Evolutionary conservation across 1,284 basidiomycete genomes (phyloP).

Genomic region (Microbotryum lychnidis-dioicae): DNA sequence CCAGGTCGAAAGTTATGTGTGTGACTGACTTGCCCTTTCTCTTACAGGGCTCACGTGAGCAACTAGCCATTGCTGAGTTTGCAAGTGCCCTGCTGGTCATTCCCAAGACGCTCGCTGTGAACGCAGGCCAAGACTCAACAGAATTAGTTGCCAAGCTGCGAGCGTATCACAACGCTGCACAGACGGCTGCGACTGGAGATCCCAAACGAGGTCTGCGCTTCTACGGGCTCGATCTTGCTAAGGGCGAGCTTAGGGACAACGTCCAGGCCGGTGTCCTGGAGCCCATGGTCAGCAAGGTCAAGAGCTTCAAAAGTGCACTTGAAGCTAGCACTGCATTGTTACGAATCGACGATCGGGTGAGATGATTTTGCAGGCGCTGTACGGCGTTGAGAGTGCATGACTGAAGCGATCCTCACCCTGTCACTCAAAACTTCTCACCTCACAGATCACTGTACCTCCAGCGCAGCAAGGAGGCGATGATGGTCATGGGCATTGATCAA

Average conservation of each 20-base stretch:
- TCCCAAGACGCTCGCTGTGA: slow-evolving; percentile 93
- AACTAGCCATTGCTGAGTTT: slow-evolving; percentile 97
- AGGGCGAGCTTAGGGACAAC: slow-evolving; percentile 92
- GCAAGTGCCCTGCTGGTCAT: slow-evolving; percentile 87
- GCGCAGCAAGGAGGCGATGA: slow-evolving; percentile 27
- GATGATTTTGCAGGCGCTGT: background rate
- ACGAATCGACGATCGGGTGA: slow-evolving; percentile 66
- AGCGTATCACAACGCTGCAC: slow-evolving; percentile 94
- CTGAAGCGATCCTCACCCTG: background rate
- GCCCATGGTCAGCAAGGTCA: slow-evolving; percentile 91
- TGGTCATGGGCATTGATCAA: slow-evolving; percentile 25
- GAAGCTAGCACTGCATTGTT: slow-evolving; percentile 93
- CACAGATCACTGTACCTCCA: slow-evolving; percentile 29
- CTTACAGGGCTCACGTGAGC: slow-evolving; percentile 84
- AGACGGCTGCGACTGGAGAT: slow-evolving; percentile 72
- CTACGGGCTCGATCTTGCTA: slow-evolving; percentile 90
- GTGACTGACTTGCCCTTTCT: background rate
- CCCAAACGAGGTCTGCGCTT: slow-evolving; percentile 91
- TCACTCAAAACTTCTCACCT: background rate
- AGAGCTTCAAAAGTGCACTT: slow-evolving; percentile 89
- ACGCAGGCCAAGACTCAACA: slow-evolving; percentile 97
- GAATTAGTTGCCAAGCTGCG: slow-evolving; percentile 95
- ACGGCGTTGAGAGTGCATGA: background rate
- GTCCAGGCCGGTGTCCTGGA: slow-evolving; percentile 87
- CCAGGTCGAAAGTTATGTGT: slow-evolving; percentile 4